A percentile compares a stretch with the other conserved stretches of the same genome.
Conservation (phyloP, 805 yeast species). For the Yamadazyma nakazawae region DNA sequence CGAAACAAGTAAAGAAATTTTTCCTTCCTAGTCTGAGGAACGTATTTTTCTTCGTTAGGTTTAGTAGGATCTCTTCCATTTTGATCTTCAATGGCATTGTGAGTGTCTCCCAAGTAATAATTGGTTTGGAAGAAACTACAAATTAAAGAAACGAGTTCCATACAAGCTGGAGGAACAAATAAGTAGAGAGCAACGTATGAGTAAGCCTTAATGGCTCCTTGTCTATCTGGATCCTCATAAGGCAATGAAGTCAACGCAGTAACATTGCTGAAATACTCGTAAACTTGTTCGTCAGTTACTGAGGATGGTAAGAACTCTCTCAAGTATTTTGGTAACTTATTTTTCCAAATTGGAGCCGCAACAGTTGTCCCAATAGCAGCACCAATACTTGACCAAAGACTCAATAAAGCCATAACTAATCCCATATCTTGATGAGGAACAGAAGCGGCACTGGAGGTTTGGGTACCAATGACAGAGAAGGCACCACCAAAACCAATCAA, state of each 20-base stretch:
- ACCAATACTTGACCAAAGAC: conserved; percentile 34
- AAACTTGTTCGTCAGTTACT: conserved; percentile 17
- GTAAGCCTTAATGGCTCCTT: conserved; percentile 32
- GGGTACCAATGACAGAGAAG: conserved; percentile 33
- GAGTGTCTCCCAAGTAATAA: conserved; percentile 34
- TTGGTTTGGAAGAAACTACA: conserved; percentile 31
- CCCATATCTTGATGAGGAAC: conserved; percentile 44
- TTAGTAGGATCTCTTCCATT: conserved; percentile 12
- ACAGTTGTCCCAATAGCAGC: conserved; percentile 39
- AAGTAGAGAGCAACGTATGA: conserved; percentile 24
- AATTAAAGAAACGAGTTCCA: conserved; percentile 26
- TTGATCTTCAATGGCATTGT: conserved; percentile 32
- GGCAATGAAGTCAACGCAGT: conserved; percentile 21
- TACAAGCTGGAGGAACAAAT: conserved; percentile 25
- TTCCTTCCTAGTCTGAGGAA: conserved; percentile 4
- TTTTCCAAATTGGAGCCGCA: conserved; percentile 31
- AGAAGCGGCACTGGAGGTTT: conserved; percentile 38
- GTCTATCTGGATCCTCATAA: conserved; percentile 24
- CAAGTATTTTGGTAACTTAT: conserved; percentile 27
- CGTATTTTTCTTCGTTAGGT: conserved; percentile 6
- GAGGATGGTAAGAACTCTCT: conserved; percentile 24
- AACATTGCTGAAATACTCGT: conserved; percentile 19
- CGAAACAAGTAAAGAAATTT: conserved; percentile 2
- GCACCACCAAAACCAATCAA: conserved; percentile 41
- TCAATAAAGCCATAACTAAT: conserved; percentile 33